Evolutionary conservation across 1,284 basidiomycete species (phyloP).

Genomic region (Ustilago bromivora): DNA sequence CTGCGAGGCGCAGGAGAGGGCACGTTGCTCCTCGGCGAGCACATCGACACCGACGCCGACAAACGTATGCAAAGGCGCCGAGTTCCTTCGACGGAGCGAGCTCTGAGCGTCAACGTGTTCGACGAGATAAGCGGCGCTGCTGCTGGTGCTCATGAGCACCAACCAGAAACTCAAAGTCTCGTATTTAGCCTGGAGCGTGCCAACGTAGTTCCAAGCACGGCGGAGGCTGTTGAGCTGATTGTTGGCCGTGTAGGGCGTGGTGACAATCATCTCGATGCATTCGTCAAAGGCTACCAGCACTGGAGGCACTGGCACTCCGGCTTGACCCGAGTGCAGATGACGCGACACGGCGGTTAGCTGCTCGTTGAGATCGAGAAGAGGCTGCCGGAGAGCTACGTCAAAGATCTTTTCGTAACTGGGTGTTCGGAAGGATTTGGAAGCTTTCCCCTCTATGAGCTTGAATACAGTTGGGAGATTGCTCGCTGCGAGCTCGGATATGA

Average conservation of each 20-base stretch:
- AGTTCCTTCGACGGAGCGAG: not conserved
- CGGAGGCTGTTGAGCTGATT: not conserved
- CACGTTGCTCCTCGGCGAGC: not conserved
- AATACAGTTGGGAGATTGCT: not conserved
- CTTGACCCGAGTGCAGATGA: not conserved
- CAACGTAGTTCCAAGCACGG: not conserved
- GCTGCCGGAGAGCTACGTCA: not conserved
- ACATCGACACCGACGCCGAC: not conserved
- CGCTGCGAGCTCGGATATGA: not conserved
- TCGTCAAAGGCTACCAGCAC: not conserved
- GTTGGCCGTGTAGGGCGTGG: not conserved
- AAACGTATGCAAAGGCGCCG: not conserved
- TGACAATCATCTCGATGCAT: not conserved
- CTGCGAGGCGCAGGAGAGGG: not conserved
- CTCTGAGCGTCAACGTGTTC: not conserved
- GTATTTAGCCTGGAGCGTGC: not conserved
- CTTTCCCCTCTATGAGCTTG: not conserved
- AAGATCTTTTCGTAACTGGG: not conserved
- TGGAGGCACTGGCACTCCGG: not conserved
- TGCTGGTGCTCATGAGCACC: not conserved
- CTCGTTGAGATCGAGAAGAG: not conserved
- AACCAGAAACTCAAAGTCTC: not conserved
- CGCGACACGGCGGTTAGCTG: not conserved
- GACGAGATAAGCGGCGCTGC: not conserved
- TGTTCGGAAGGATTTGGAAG: fast-evolving